Evolutionary conservation across 164 flowering plant species (phyloP).

Genomic region (Vitis labrusca): DNA sequence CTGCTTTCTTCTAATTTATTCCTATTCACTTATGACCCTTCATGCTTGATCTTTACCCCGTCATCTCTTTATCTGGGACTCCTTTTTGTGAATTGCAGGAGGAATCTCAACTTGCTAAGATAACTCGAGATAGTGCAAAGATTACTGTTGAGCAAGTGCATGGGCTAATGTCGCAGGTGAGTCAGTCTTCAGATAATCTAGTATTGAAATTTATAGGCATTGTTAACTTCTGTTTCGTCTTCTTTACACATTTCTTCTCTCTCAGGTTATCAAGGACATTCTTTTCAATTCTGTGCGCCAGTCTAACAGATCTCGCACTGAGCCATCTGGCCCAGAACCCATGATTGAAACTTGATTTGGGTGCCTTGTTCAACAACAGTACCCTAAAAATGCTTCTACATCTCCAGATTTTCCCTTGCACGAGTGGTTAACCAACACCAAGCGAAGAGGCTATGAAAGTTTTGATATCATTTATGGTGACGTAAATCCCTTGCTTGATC

Average conservation of each 20-base stretch:
- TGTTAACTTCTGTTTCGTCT: neutral
- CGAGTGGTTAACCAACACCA: too few species aligned
- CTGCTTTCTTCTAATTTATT: neutral
- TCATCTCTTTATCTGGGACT: neutral
- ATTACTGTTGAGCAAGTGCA: constrained; percentile 99
- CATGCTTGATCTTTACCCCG: neutral
- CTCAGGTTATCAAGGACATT: constrained; percentile 92
- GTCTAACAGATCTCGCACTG: constrained; percentile 36
- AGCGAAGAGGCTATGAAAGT: too few species aligned
- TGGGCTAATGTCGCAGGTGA: constrained; percentile 99
- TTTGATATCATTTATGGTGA: too few species aligned
- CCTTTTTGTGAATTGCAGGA: constrained; percentile 50
- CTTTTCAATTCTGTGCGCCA: constrained; percentile 91
- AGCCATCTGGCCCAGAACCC: constrained; percentile 72
- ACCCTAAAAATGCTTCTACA: too few species aligned
- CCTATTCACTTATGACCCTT: neutral
- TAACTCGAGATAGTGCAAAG: constrained; percentile 95
- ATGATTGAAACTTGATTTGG: constrained; percentile 76
- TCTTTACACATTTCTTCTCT: neutral
- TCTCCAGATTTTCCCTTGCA: too few species aligned
- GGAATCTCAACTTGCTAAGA: constrained; percentile 93
- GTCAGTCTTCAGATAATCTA: neutral
- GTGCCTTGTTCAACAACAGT: neutral
- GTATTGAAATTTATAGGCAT: neutral
- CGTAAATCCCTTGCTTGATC: too few species aligned